Evolutionary conservation across 1,284 basidiomycete species (phyloP).

Genomic region (Ustilago crameri): DNA sequence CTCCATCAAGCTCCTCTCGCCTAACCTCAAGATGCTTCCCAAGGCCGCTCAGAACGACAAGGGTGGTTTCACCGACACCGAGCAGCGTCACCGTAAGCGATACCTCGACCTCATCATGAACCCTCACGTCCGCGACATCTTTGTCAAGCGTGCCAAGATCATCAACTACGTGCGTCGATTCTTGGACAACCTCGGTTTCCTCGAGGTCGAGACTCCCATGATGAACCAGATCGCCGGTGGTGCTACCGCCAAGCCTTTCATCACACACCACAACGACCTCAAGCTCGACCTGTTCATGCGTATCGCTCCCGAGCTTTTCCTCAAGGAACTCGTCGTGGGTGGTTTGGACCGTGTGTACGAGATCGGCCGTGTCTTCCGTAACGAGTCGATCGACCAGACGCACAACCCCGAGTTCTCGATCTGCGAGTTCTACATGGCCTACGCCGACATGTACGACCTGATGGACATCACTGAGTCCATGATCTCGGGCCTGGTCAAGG

Average conservation of each 20-base stretch:
- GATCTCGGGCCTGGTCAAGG: constrained; percentile 90
- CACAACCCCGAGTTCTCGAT: constrained; percentile 75
- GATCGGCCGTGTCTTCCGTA: constrained; percentile 97
- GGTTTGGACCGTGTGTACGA: constrained; percentile 98
- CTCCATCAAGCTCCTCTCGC: constrained; percentile 87
- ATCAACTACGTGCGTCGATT: constrained; percentile 79
- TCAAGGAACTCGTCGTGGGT: constrained; percentile 97
- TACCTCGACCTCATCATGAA: constrained; percentile 98
- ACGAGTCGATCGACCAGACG: constrained; percentile 98
- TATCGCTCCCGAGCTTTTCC: constrained; percentile 95
- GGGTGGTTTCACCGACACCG: constrained; percentile 79
- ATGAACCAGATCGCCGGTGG: constrained; percentile 97
- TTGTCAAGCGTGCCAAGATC: constrained; percentile 79
- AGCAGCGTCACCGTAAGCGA: constrained; percentile 97
- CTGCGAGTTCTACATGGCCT: constrained; percentile 99
- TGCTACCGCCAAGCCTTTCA: constrained; percentile 96
- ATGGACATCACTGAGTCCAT: constrained; percentile 97
- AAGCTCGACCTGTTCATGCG: constrained; percentile 97
- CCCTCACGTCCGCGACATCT: constrained; percentile 87
- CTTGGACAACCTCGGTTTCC: constrained; percentile 91
- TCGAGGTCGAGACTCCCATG: constrained; percentile 99
- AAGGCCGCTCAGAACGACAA: constrained; percentile 70
- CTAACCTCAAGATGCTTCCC: constrained; percentile 92
- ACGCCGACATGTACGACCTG: constrained; percentile 98
- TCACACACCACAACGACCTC: constrained; percentile 99